Evolutionary conservation across 176 grass and related monocot genomes (phyloP).

Genomic region (Secale cereale): DNA sequence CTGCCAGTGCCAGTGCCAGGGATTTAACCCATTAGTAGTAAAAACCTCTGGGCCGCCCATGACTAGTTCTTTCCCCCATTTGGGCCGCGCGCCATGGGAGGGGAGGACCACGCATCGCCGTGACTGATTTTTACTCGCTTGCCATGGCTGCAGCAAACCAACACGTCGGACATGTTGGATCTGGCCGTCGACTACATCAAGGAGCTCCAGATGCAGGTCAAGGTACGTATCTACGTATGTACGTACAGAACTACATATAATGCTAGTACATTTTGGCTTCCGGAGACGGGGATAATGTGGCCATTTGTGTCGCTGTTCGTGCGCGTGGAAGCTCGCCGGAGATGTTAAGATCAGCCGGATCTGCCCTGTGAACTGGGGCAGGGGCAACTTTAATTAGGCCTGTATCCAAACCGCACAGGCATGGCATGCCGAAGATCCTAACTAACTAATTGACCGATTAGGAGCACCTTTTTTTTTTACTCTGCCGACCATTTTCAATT

Average conservation of each 20-base stretch:
- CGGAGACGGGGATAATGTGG: not conserved
- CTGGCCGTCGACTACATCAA: conserved; percentile 97
- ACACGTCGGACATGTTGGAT: conserved; percentile 97
- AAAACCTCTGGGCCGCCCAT: not conserved
- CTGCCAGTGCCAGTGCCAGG: not conserved
- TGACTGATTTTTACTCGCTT: not conserved
- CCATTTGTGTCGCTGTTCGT: not conserved
- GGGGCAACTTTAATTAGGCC: conserved; percentile 21
- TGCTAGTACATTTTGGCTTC: not conserved
- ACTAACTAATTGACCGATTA: not conserved
- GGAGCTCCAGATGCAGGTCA: conserved; percentile 90
- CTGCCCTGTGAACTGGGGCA: conserved; percentile 34
- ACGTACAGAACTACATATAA: not conserved
- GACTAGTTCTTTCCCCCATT: not conserved
- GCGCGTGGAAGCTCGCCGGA: not conserved
- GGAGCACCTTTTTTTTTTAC: not conserved
- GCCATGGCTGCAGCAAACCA: conserved; percentile 71
- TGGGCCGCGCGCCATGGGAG: not conserved
- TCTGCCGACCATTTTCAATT: not conserved
- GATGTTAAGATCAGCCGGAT: not conserved
- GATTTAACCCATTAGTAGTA: not conserved
- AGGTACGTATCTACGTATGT: conserved; percentile 33
- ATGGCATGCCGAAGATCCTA: not conserved
- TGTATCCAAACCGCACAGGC: not conserved
- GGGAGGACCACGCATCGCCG: not conserved